phyloP scores from a whole-genome alignment of 805 yeast genomes.

The Wickerhamomyces sydowiorum region DNA sequence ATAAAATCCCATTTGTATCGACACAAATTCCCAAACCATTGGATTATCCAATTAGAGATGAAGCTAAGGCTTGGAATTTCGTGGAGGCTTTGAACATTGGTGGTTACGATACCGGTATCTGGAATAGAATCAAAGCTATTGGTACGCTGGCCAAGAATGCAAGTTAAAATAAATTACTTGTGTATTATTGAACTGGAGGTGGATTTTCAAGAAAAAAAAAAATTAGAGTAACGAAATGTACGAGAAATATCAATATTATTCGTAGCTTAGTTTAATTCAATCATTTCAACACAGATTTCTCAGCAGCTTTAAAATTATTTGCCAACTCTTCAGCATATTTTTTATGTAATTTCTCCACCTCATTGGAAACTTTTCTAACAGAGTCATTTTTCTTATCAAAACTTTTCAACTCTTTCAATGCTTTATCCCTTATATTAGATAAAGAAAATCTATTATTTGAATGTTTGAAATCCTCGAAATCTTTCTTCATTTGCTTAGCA shows the following conservation, averaged over 20 bases:
- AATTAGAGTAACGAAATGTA: background rate
- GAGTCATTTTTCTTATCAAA: constrained; percentile 48
- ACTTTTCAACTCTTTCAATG: constrained; percentile 48
- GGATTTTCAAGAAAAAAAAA: too few species aligned
- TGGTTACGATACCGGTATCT: constrained; percentile 70
- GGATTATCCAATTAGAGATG: constrained; percentile 86
- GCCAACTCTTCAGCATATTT: constrained; percentile 52
- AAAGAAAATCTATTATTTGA: constrained; percentile 44
- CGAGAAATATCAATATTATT: background rate
- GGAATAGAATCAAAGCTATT: constrained; percentile 60
- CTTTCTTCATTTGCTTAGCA: constrained; percentile 57
- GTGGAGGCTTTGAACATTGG: constrained; percentile 77
- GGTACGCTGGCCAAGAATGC: constrained; percentile 48
- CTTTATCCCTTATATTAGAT: constrained; percentile 50
- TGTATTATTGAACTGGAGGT: background rate
- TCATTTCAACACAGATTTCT: constrained; percentile 32
- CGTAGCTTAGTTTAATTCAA: background rate
- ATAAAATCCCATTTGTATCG: constrained; percentile 69
- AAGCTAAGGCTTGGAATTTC: constrained; percentile 82
- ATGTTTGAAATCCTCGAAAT: constrained; percentile 57
- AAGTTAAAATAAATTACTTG: constrained; percentile 8
- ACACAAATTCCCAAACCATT: constrained; percentile 82
- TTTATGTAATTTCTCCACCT: constrained; percentile 68
- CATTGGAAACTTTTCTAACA: constrained; percentile 47
- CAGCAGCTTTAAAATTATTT: constrained; percentile 51